Conservation (phyloP, 2,329 filamentous ascomycete species). For the Cyphellophora attinorum region DNA sequence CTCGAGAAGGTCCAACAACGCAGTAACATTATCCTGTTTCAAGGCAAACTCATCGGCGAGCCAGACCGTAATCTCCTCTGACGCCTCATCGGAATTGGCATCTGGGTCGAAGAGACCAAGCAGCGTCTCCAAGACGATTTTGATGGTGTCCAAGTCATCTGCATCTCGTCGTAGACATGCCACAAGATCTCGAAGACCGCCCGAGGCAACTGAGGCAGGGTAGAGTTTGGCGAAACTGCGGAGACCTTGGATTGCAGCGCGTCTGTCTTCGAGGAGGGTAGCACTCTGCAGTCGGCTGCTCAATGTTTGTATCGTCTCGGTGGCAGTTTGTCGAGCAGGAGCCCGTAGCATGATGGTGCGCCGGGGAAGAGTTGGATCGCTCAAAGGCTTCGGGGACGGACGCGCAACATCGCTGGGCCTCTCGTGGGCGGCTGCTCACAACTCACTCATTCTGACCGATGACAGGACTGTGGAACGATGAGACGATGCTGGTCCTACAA, state of each 20-base stretch:
- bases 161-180: slow-evolving; percentile 74
- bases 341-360: slow-evolving; percentile 47
- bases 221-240: slow-evolving; percentile 95
- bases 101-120: slow-evolving; percentile 79
- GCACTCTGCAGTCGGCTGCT: slow-evolving; percentile 80
- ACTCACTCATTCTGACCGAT: no score
- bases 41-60: slow-evolving; percentile 97
- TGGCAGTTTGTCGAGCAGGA: slow-evolving; percentile 90
- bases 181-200: slow-evolving; percentile 81
- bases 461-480: no score
- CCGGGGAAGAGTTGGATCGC: neutral
- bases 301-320: slow-evolving; percentile 84
- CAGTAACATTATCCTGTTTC: slow-evolving; percentile 90
- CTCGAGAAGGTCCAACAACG: slow-evolving; percentile 82
- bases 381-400: neutral
- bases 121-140: slow-evolving; percentile 88
- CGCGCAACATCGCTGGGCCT: neutral
- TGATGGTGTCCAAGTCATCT: slow-evolving; percentile 92
- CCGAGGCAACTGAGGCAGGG: slow-evolving; percentile 89
- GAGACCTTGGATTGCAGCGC: slow-evolving; percentile 83
- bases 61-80: slow-evolving; percentile 92
- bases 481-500: no score
- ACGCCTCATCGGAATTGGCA: slow-evolving; percentile 50
- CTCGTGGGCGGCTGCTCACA: no score
- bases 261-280: slow-evolving; percentile 85